Evolutionary conservation across 805 yeast genomes (phyloP).

Genomic region (Kodamaea laetipori): DNA sequence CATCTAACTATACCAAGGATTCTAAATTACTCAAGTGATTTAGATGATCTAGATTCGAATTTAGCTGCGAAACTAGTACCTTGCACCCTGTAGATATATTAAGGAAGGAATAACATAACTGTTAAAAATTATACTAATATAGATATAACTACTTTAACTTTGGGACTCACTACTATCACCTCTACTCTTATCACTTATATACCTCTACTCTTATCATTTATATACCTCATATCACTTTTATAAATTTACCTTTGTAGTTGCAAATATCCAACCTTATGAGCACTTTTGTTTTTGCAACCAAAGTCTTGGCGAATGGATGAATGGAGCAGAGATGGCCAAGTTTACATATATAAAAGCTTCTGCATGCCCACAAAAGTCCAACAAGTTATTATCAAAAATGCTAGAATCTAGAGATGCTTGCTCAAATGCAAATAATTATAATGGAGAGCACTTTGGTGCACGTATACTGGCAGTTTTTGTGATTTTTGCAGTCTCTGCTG

Average conservation of each 20-base stretch:
- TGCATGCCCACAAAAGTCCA: too few species aligned
- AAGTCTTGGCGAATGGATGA: neutral
- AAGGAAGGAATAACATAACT: too few species aligned
- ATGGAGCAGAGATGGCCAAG: neutral
- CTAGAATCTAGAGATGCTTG: constrained; percentile 1
- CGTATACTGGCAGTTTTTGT: constrained; percentile 35
- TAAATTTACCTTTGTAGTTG: neutral
- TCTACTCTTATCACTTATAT: too few species aligned
- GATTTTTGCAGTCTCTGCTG: constrained; percentile 29
- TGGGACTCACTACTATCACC: too few species aligned
- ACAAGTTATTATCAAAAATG: neutral
- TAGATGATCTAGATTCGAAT: too few species aligned
- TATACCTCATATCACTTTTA: neutral
- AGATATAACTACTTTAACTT: too few species aligned
- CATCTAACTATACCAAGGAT: too few species aligned
- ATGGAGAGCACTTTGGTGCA: constrained; percentile 28
- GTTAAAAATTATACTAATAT: too few species aligned
- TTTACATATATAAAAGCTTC: neutral
- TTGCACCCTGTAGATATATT: too few species aligned
- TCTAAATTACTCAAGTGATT: too few species aligned
- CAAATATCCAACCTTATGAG: neutral
- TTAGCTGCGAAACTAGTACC: too few species aligned
- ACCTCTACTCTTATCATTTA: too few species aligned
- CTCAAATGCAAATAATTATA: constrained; percentile 19
- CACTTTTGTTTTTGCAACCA: neutral